A percentile compares a stretch with the other conserved stretches of the same genome.
These are phyloP conservation scores for Hypoxylon sp. DNA, from an alignment of 2,329 filamentous ascomycete species.

Conservation along the genomic window DNA sequence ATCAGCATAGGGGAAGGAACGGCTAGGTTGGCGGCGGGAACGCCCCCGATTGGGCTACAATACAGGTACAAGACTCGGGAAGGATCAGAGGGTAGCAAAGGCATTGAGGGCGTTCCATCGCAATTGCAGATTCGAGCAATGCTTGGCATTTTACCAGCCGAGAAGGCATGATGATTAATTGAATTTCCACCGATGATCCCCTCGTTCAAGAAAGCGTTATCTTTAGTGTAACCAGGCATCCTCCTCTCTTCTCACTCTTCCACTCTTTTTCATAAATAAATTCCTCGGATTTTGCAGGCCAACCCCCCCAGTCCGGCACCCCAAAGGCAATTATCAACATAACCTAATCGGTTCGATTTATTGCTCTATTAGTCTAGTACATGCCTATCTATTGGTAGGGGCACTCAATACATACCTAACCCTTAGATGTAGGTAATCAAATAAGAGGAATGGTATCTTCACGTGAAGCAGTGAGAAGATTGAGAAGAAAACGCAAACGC, in stretches of 20 bases:
- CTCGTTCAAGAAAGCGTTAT: slow-evolving; percentile 34
- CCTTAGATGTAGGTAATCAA: background rate
- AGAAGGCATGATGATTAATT: slow-evolving; percentile 44
- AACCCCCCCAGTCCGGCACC: slow-evolving; percentile 31
- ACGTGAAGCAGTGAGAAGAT: slow-evolving; percentile 36
- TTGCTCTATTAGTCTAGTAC: slow-evolving; percentile 28
- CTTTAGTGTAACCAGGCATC: slow-evolving; percentile 42
- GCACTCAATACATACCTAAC: slow-evolving; percentile 6
- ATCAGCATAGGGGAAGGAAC: slow-evolving; percentile 29
- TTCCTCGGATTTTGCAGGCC: slow-evolving; percentile 14
- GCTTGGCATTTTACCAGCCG: slow-evolving; percentile 43
- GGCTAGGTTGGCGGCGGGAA: slow-evolving; percentile 28
- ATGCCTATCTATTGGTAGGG: slow-evolving; percentile 4
- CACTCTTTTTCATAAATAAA: slow-evolving; percentile 22
- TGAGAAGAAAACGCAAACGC: slow-evolving; percentile 34
- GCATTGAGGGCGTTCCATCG: slow-evolving; percentile 32
- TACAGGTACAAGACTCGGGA: slow-evolving; percentile 32
- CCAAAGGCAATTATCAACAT: slow-evolving; percentile 33
- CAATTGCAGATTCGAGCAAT: slow-evolving; percentile 33
- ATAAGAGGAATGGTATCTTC: slow-evolving; percentile 25
- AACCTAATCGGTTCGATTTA: slow-evolving; percentile 35
- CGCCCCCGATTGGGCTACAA: slow-evolving; percentile 33
- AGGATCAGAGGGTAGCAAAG: slow-evolving; percentile 38
- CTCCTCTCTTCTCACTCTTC: slow-evolving; percentile 13
- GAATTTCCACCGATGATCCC: slow-evolving; percentile 33